phyloP scores from a whole-genome alignment of 2,329 filamentous ascomycete species.

The Tolypocladium ovalisporum region DNA sequence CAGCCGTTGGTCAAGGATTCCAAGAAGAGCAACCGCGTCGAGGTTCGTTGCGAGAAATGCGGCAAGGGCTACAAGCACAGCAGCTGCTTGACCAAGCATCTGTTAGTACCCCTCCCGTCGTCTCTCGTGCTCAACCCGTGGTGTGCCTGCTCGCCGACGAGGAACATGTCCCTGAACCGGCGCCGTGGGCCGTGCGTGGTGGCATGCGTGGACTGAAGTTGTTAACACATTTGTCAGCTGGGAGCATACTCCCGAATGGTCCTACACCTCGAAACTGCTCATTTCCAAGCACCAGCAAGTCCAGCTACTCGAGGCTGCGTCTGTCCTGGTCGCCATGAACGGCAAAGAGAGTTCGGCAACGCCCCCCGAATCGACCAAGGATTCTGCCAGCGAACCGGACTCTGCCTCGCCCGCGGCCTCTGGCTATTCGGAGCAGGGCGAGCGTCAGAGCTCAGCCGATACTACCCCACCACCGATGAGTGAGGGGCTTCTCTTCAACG shows the following conservation, averaged over 20 bases:
- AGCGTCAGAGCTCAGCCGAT: constrained; percentile 74
- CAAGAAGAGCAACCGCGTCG: constrained; percentile 71
- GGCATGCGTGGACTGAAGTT: background rate
- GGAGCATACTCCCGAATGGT: constrained; percentile 99
- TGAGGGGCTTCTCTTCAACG: constrained; percentile 49
- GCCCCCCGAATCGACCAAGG: constrained; percentile 54
- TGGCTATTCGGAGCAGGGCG: constrained; percentile 66
- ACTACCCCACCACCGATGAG: constrained; percentile 81
- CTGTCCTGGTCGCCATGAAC: constrained; percentile 91
- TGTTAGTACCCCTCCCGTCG: constrained; percentile 71
- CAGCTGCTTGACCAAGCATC: constrained; percentile 99
- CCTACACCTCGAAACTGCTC: constrained; percentile 89
- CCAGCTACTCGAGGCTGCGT: constrained; percentile 90
- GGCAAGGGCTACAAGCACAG: constrained; percentile 99
- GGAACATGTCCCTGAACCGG: constrained; percentile 2
- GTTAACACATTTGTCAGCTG: constrained; percentile 51
- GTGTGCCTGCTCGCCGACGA: constrained; percentile 11
- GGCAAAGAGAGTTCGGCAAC: constrained; percentile 41
- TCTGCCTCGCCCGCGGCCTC: constrained; percentile 75
- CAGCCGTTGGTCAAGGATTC: constrained; percentile 73
- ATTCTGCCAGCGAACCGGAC: constrained; percentile 68
- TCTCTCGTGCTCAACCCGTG: constrained; percentile 24
- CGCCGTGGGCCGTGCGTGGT: constrained; percentile 6
- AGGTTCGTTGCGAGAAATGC: constrained; percentile 94
- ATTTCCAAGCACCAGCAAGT: constrained; percentile 99